Evolutionary conservation across 1,284 basidiomycete genomes (phyloP).

Genomic region (Sanguinoderma infundibulare): DNA sequence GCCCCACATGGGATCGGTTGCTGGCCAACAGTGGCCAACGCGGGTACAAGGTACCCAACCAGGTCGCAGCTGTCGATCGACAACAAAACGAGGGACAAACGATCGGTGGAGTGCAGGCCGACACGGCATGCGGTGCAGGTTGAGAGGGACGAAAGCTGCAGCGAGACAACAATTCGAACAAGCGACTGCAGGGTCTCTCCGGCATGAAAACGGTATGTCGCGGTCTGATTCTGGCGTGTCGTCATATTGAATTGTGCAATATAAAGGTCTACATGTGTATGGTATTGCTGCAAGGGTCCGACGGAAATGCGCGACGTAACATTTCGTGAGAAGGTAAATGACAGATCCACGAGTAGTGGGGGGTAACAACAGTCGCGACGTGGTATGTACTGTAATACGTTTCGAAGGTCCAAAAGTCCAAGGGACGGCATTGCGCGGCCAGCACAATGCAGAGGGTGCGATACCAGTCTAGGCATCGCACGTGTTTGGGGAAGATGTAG

Average conservation of each 20-base stretch:
- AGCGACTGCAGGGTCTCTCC: background rate
- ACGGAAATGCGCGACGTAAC: background rate
- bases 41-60: too few species aligned
- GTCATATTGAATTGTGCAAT: too few species aligned
- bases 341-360: background rate
- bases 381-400: constrained; percentile 10
- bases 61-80: background rate
- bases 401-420: background rate
- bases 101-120: background rate
- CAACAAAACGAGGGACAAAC: background rate
- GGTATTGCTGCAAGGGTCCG: background rate
- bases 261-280: background rate
- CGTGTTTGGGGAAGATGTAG: background rate
- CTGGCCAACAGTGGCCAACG: too few species aligned
- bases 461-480: constrained; percentile 8
- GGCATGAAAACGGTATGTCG: background rate
- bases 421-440: background rate
- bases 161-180: too few species aligned
- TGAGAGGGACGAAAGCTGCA: background rate
- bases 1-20: too few species aligned
- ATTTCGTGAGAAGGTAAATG: background rate
- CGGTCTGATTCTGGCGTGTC: background rate
- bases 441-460: constrained; percentile 3
- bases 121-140: background rate
- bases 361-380: background rate